Conservation (phyloP, 2,329 filamentous ascomycete species). For the Pseudogymnoascus destructans region DNA sequence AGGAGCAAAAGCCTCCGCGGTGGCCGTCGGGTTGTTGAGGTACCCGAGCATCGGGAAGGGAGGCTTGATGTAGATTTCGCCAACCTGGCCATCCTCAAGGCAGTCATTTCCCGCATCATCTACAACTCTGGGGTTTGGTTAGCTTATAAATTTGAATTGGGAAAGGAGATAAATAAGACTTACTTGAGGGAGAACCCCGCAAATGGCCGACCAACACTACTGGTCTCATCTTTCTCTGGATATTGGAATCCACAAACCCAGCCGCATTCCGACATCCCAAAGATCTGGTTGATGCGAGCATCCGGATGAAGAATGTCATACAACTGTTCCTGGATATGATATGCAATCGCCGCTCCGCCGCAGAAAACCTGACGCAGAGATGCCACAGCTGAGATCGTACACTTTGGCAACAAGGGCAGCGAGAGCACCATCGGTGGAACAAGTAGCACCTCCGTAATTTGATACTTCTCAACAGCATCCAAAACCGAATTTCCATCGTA, state of each 20-base stretch:
- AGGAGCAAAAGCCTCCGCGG: conserved; percentile 19
- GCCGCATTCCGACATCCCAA: conserved; percentile 43
- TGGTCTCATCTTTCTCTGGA: conserved; percentile 27
- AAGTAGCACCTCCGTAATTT: conserved; percentile 50
- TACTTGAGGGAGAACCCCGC: conserved; percentile 28
- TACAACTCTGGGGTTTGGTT: conserved; percentile 16
- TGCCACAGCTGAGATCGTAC: conserved; percentile 30
- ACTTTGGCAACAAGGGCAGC: conserved; percentile 28
- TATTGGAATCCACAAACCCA: conserved; percentile 29
- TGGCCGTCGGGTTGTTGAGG: conserved; percentile 25
- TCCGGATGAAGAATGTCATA: conserved; percentile 29
- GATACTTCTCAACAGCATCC: conserved; percentile 50
- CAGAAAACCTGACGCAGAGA: conserved; percentile 33
- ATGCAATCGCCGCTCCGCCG: conserved; percentile 37
- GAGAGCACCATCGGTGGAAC: conserved; percentile 67
- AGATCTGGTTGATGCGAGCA: conserved; percentile 35
- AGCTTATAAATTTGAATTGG: neutral
- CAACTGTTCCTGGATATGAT: conserved; percentile 29
- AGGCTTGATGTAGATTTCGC: conserved; percentile 19
- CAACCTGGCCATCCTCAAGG: conserved; percentile 21
- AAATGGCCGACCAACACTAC: conserved; percentile 35
- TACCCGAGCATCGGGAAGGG: conserved; percentile 28
- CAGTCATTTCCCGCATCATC: conserved; percentile 21
- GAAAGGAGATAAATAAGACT: neutral
- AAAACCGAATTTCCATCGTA: conserved; percentile 67